Percentiles rank a stretch among this genome's conserved stretches.
phyloP scores from a whole-genome alignment of 257 asterid genomes.

The Jasminum sambac region DNA sequence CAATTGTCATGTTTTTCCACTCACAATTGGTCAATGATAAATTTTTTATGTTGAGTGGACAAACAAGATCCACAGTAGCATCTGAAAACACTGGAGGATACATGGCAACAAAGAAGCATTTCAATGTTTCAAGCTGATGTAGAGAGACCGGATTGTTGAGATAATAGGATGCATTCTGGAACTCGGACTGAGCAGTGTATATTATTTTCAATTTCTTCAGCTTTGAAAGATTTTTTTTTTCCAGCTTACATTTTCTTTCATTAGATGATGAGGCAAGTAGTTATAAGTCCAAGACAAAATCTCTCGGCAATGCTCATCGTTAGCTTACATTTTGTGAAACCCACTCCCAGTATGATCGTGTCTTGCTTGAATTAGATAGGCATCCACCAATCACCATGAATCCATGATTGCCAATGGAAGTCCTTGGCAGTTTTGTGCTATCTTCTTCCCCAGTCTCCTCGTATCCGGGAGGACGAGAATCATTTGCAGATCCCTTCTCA shows the following conservation, averaged over 20 bases:
- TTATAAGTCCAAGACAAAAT: not conserved
- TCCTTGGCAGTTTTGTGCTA: not conserved
- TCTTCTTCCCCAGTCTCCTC: constrained; percentile 2
- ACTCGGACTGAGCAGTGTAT: not conserved
- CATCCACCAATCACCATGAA: not conserved
- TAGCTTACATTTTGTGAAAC: not conserved
- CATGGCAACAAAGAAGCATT: not conserved
- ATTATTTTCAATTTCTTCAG: not conserved
- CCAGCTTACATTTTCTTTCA: too few relatives aligned
- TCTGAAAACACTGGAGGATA: not conserved
- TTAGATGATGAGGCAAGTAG: constrained; percentile 12
- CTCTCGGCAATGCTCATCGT: not conserved
- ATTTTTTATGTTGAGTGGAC: not conserved
- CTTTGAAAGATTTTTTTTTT: too few relatives aligned
- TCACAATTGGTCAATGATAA: not conserved
- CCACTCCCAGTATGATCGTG: too few relatives aligned
- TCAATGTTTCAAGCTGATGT: not conserved
- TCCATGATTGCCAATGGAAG: not conserved
- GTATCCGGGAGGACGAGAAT: not conserved
- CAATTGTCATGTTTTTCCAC: not conserved
- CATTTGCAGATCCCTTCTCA: constrained; percentile 4
- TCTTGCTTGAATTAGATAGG: constrained; percentile 2
- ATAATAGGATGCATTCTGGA: not conserved
- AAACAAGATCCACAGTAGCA: not conserved
- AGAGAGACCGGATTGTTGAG: not conserved